These are phyloP conservation scores for Psilocybe azurescens DNA, from an alignment of 768 basidiomycete genomes.

Conservation along the genomic window DNA sequence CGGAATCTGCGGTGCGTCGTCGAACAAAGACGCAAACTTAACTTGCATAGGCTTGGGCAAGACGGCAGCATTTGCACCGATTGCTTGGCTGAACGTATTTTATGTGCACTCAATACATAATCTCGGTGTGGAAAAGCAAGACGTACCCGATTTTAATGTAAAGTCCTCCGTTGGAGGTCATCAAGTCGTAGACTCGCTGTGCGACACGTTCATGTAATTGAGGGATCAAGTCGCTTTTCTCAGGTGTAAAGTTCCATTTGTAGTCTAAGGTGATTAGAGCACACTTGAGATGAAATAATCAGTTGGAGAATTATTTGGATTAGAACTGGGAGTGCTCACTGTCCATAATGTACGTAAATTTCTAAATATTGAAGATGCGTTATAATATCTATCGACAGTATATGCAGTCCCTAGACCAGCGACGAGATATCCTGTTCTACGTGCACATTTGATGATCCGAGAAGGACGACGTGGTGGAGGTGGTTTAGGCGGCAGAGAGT, in stretches of 20 bases:
- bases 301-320: neutral
- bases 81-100: slow-evolving; percentile 58
- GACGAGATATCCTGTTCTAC: slow-evolving; percentile 40
- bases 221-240: slow-evolving; percentile 75
- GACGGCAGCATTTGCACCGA: slow-evolving; percentile 86
- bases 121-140: slow-evolving; percentile 53
- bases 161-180: slow-evolving; percentile 82
- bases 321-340: slow-evolving; percentile 32
- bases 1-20: slow-evolving; percentile 86
- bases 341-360: slow-evolving; percentile 61
- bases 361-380: slow-evolving; percentile 60
- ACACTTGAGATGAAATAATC: slow-evolving; percentile 46
- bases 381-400: slow-evolving; percentile 53
- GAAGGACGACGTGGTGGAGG: neutral
- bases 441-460: slow-evolving; percentile 12
- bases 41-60: slow-evolving; percentile 84
- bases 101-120: neutral
- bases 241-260: slow-evolving; percentile 85
- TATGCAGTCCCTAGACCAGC: slow-evolving; percentile 47
- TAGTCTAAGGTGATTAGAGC: slow-evolving; percentile 78
- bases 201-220: slow-evolving; percentile 87
- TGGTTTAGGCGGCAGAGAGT: neutral
- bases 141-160: slow-evolving; percentile 80
- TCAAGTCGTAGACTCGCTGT: slow-evolving; percentile 72
- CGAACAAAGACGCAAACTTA: slow-evolving; percentile 85